Base-by-base conservation (phyloP, 768 basidiomycete species). In the Boletus speciosus region DNA sequence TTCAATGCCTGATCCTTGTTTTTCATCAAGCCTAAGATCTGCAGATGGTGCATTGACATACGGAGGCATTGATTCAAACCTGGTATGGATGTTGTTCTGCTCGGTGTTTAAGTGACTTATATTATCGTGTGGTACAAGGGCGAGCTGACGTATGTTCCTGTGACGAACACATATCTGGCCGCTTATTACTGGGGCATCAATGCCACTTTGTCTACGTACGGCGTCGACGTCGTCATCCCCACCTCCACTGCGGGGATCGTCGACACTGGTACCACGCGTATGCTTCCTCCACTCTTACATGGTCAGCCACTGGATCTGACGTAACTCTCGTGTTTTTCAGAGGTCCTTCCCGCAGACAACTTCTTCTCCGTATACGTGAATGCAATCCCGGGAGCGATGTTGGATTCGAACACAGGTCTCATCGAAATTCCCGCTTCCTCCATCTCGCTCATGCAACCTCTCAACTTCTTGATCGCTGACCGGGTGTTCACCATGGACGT, bases 231-330 rank as follows among this genome's bases (percentile, higher is more conserved):
- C 6, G 23, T 62, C 37, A 63, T 70, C 15, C 47, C 56, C 5
- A 27, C 32, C 4, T 63, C 65, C 21, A 57, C 49, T 14, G 61
- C 70, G 21, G 69, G 67, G 10, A 61, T 70, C 12, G 68, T 67
- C 34, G 66, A 68, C 47, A 61, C 63, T 6, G 68, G 67, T n/a
- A 66, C 66, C 19, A 61, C 63, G 15, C 57, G 60, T 64, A 49
- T 4, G 62, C 46, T 32, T 32, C 12, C 32, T 39, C n/a, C 35
- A 36, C 34, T n/a, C 12, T 23, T 11, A 11, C 32, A 16, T 16
- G 5, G 8, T 14, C 27, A 9, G 8, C 34, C 19, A 16, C 42
- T 34, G 4, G 38, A 38, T 29, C 16, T 45, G 1, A 45, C 10
- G 1, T 12, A 29, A 35, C 4, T 42, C 2, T 41, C 19, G 3